These are phyloP conservation scores for Somion occarium DNA, from an alignment of 1,284 basidiomycete species.

Conservation along the genomic window DNA sequence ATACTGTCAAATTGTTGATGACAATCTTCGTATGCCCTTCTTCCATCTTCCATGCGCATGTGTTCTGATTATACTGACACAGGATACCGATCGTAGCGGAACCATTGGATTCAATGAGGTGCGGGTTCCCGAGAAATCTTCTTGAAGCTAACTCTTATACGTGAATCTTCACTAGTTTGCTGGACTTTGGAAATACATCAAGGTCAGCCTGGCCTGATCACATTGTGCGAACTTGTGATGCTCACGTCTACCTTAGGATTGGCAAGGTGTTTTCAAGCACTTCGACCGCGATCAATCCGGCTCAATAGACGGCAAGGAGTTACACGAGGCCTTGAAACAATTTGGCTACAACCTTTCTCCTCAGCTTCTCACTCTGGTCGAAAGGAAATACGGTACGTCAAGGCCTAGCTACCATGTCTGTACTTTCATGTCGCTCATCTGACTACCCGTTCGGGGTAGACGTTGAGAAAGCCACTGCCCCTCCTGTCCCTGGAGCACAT, in stretches of 20 bases:
- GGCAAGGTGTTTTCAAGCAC: conserved; percentile 77
- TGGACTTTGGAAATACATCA: conserved; percentile 79
- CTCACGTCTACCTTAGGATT: conserved; percentile 38
- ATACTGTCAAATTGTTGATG: conserved; percentile 82
- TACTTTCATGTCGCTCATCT: conserved; percentile 7
- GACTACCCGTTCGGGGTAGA: conserved; percentile 38
- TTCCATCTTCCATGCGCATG: not conserved
- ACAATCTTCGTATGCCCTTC: conserved; percentile 60
- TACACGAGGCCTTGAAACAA: conserved; percentile 58
- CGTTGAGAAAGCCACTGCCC: conserved; percentile 43
- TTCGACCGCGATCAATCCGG: conserved; percentile 76
- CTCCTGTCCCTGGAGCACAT: conserved; percentile 16
- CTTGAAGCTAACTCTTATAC: not conserved
- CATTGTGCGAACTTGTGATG: not conserved
- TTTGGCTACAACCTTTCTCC: conserved; percentile 74
- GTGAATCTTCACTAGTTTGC: conserved; percentile 43
- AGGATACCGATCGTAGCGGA: conserved; percentile 70
- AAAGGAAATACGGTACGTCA: conserved; percentile 61
- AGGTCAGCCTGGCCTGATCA: conserved; percentile 29
- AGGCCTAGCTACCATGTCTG: not conserved
- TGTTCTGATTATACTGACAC: too few species aligned
- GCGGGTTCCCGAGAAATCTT: not conserved
- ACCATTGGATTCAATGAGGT: conserved; percentile 77
- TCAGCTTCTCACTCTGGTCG: conserved; percentile 53
- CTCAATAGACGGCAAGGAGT: conserved; percentile 63